Evolutionary conservation across 2,329 filamentous ascomycete species (phyloP), one percentile per base, ranked within the genome.

Genomic region (Cladophialophora carrionii): DNA sequence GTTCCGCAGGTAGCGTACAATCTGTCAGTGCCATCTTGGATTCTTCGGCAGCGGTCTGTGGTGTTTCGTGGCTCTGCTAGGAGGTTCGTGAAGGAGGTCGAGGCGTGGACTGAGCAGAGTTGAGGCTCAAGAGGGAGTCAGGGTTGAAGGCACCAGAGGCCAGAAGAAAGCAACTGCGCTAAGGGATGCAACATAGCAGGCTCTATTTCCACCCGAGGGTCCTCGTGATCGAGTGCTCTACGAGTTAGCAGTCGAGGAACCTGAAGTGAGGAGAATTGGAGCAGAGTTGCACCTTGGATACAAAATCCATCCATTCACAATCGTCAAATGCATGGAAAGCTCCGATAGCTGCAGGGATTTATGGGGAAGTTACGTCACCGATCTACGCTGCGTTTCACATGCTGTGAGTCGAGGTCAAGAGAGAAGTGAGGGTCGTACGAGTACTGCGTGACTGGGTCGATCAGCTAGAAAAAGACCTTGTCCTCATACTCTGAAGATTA

Each of bases 11-110:
- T n/a, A 22, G 12, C 63, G 20, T 65, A 69, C 67, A 69, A 26
- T 68, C 61, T 43, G 20, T 58, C 43, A 61, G 32, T 29, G 67
- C 32, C 67, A 69, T 69, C n/a, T 61, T 59, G 57, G 37, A 31
- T 12, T 29, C 22, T 29, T n/a, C 37, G 14, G n/a, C 17, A 17
- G 5, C 7, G 37, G 37, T 6, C 17, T 43, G 37, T 8, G 17
- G 17, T 6, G 8, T 43, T 17, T 43, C 5, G 37, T 43, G 37
- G 48, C 48, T 51, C 22, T 26, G 6, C 22, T 29, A n/a, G 14
- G 7, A n/a, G 12, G 14, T 51, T 51, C 48, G 20, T 29, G 48
- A 49, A 6, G 20, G 9, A 49, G 46, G 46, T 49, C 7, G 46
- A 24, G 46, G 20, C 3, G 48, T 29, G 20, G 14, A 26, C 20